phyloP scores from a whole-genome alignment of 306 rosid species.

The Cyamopsis tetragonoloba region DNA sequence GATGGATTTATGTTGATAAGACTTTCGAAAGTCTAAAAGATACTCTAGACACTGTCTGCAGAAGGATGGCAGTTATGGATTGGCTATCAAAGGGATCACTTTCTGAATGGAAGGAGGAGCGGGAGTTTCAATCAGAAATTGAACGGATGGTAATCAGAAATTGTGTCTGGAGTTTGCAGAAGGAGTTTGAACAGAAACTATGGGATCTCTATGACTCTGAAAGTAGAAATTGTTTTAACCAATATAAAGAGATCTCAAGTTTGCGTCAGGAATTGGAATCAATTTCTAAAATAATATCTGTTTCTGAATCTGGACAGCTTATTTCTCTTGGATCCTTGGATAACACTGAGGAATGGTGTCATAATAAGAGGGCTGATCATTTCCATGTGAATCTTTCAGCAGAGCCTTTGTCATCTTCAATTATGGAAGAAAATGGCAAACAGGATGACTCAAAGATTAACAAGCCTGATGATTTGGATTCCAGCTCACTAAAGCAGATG shows the following conservation, averaged over 20 bases:
- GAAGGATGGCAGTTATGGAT: conserved; percentile 41
- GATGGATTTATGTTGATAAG: conserved; percentile 47
- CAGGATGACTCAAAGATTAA: conserved; percentile 42
- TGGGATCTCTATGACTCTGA: conserved; percentile 36
- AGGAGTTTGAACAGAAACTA: conserved; percentile 47
- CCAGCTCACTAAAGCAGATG: conserved; percentile 41
- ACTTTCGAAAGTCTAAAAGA: conserved; percentile 42
- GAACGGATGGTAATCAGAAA: conserved; percentile 56
- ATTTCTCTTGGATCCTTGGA: conserved; percentile 70
- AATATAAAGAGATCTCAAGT: conserved; percentile 52
- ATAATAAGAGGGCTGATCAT: conserved; percentile 44
- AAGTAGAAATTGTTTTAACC: conserved; percentile 41
- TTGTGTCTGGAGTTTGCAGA: conserved; percentile 48
- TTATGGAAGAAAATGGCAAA: conserved; percentile 64
- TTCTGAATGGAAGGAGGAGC: conserved; percentile 65
- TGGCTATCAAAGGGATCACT: conserved; percentile 39
- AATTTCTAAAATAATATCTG: conserved; percentile 48
- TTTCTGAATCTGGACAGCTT: conserved; percentile 56
- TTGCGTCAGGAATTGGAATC: conserved; percentile 64
- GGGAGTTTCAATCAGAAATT: conserved; percentile 58
- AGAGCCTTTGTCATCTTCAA: conserved; percentile 29
- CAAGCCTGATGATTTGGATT: conserved; percentile 47
- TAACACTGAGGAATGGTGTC: conserved; percentile 46
- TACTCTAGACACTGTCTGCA: conserved; percentile 36
- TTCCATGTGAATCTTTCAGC: conserved; percentile 41